Evolutionary conservation across 179 eudicot genomes (phyloP), one percentile per base, ranked within the genome.

Genomic region (Beta macrorhiza): DNA sequence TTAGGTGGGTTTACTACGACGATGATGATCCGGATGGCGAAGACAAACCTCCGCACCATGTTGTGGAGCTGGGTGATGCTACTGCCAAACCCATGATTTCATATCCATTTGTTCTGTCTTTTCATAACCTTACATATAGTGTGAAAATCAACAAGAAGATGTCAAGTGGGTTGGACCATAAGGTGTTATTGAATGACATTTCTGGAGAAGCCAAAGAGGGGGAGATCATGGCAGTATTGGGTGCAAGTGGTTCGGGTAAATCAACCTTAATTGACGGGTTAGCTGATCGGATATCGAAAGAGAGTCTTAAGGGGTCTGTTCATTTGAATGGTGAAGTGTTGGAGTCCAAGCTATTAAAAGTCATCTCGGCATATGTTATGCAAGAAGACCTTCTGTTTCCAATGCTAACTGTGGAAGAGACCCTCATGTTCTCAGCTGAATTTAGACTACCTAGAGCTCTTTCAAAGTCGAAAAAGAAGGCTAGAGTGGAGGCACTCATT

Each of bases 221-320:
- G 32, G 95, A 94, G 82, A 91, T 94, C 70, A 86, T 88, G 89
- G 98, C 97, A 0, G 95, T 94, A 9, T 83, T 92, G 10, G 98
- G 98, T 7, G 98, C 98, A 1, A 92, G 97, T 76, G 98, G 98
- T 45, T 94, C 98, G 0, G 98, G 98, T 0, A 94, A 94, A 76
- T 94, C 98, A 4, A 94, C 98, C 22, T 72, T 94, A 47, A 90
- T 94, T 72, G 97, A 94, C 55, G 98, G 91, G 0, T 78, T 94
- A 29, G 97, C 98, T 0, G 84, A 84, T 29, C 84, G 97, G 63
- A 94, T 94, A 55, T 72, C 90, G 0, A 88, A 87, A 53, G 93
- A 89, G 9, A 94, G 97, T 82, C 71, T 94, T 15, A 87, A 87
- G 19, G 98, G 98, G 5, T 80, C 78, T 0, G 85, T 92, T 12